Evolutionary conservation across 2,329 filamentous ascomycete species (phyloP).

Genomic region (Diaporthe sp.): DNA sequence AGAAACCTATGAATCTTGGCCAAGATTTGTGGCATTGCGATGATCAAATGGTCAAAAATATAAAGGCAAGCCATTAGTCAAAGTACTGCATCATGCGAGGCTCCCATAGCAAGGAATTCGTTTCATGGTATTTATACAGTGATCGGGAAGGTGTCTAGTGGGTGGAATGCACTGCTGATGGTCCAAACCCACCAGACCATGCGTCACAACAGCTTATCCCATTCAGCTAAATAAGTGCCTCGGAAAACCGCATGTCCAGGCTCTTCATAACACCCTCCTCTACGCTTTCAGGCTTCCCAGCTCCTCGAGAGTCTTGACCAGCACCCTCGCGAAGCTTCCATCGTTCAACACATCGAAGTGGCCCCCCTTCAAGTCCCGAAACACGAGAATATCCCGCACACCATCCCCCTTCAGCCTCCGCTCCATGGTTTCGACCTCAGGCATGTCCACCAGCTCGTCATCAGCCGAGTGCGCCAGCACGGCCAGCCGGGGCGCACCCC

Average conservation of each 20-base stretch:
- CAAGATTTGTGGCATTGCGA: not conserved
- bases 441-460: constrained; percentile 66
- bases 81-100: no score
- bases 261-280: not conserved
- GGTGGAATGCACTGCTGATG: not conserved
- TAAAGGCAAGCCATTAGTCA: no score
- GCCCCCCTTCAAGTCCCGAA: constrained; percentile 64
- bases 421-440: constrained; percentile 72
- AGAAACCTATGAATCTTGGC: no score
- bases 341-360: constrained; percentile 77
- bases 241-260: not conserved
- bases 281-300: constrained; percentile 38
- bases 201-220: not conserved
- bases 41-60: not conserved
- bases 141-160: not conserved
- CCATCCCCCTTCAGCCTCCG: constrained; percentile 58
- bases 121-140: not conserved
- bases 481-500: constrained; percentile 47
- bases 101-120: no score
- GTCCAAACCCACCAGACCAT: not conserved
- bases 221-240: not conserved
- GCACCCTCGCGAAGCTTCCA: constrained; percentile 67
- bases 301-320: constrained; percentile 50
- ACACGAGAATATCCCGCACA: constrained; percentile 54
- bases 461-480: constrained; percentile 62